Evolutionary conservation across 2,329 filamentous ascomycete species (phyloP), one percentile per base, ranked within the genome.

Genomic region (Diplodia corticola): DNA sequence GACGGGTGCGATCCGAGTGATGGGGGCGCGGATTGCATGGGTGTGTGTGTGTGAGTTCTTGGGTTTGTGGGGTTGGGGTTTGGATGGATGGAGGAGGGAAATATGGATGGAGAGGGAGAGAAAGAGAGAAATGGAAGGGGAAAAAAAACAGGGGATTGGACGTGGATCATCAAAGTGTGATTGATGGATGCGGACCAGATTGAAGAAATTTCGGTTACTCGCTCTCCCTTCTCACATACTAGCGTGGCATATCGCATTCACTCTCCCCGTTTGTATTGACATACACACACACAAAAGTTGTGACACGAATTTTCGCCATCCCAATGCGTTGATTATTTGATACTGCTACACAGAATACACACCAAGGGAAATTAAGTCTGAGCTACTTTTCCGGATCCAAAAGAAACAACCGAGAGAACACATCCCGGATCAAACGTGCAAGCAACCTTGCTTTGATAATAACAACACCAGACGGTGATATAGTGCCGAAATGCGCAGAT

Each of bases 21-120:
- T 1, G 80, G 80, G 0, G 80, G 79, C 0, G 73, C 74, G 2
- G 80, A 83, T 69, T 83, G 81, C 67, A 75, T 72, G 4, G 80
- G 81, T 0, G 69, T 82, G 35, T 83, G 81, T 69, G 69, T 77
- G 20, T 76, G 33, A 59, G 7, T n/a, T n/a, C n/a, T n/a, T n/a
- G 17, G 17, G 20, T 9, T n/a, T n/a, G n/a, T n/a, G n/a, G 15
- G 5, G 15, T 33, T 3, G 30, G 12, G 12, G 30, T 12, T 10
- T 7, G 4, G 9, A 10, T 33, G 10, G 30, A 28, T 15, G 35
- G 5, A 5, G 13, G 6, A 40, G 37, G 37, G 17, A 17, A 12
- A 5, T 4, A 17, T 2, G 35, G 12, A 35, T 9, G 33, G 5
- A 4, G 35, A 3, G 13, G 35, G 13, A 37, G 35, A 15, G 12